Conservation (phyloP, 345 rosid genomes). For the Rhodomyrtus tomentosa region DNA sequence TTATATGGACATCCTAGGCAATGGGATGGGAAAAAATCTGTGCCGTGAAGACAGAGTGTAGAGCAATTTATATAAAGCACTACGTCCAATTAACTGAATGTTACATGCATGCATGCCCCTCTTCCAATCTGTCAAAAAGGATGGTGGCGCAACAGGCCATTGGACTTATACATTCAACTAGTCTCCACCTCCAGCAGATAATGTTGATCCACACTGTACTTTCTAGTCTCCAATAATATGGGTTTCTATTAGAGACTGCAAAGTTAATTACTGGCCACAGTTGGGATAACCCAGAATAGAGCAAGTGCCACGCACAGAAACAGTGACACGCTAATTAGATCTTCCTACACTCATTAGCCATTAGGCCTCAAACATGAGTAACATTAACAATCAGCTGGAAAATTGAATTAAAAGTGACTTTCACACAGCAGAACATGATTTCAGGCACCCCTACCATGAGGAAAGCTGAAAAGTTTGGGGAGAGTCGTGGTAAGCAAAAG, state of each 20-base stretch:
- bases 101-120: not conserved
- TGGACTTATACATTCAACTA: not conserved
- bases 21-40: not conserved
- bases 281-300: not conserved
- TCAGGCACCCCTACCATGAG: not conserved
- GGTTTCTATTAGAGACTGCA: not conserved
- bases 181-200: not conserved
- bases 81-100: not conserved
- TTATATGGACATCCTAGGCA: not conserved
- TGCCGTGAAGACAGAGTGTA: not conserved
- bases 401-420: not conserved
- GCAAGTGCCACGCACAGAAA: not conserved
- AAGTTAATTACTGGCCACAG: not conserved
- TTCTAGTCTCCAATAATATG: not conserved
- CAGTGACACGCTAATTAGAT: not conserved
- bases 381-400: not conserved
- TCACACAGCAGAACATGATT: not conserved
- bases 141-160: not conserved
- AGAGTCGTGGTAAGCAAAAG: not conserved
- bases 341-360: not conserved
- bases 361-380: not conserved
- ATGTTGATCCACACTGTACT: not conserved
- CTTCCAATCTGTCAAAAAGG: not conserved
- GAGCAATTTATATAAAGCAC: not conserved
- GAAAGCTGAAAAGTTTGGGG: not conserved